phyloP scores from a whole-genome alignment of 345 rosid genomes.

The Syzygium jambos region DNA sequence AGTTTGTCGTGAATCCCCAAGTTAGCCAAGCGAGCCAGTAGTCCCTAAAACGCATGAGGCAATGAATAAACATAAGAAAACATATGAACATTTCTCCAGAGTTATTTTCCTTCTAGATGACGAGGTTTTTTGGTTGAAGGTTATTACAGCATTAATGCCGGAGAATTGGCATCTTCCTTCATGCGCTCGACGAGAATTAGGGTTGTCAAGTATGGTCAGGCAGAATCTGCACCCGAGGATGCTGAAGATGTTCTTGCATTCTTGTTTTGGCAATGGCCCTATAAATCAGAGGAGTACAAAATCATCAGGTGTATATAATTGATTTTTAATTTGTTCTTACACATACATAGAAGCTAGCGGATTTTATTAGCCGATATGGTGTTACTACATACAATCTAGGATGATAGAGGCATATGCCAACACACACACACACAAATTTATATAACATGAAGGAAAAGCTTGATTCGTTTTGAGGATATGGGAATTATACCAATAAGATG shows the following conservation, averaged over 20 bases:
- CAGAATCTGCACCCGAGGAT: slow-evolving; percentile 76
- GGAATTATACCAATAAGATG: slow-evolving; percentile 61
- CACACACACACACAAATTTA: too few species aligned
- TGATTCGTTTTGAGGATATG: neutral
- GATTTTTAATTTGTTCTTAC: neutral
- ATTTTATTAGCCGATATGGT: neutral
- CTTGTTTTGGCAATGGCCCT: slow-evolving; percentile 91
- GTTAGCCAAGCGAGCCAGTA: slow-evolving; percentile 43
- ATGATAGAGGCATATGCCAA: neutral
- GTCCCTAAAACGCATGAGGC: slow-evolving; percentile 26
- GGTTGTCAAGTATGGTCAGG: slow-evolving; percentile 49
- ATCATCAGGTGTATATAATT: neutral
- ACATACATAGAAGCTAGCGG: neutral
- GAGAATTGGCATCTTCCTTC: slow-evolving; percentile 74
- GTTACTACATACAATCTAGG: neutral
- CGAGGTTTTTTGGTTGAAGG: neutral
- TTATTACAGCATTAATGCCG: slow-evolving; percentile 22
- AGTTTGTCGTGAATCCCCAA: slow-evolving; percentile 55
- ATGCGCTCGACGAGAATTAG: slow-evolving; percentile 53
- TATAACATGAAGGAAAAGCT: neutral
- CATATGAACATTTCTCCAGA: neutral
- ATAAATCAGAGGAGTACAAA: neutral
- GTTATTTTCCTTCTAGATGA: neutral
- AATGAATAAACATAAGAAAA: neutral
- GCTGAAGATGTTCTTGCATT: slow-evolving; percentile 70